Evolutionary conservation across 352 stramenopile species (phyloP), one percentile per base, ranked within the genome.

Genomic region (Globisporangium spinosum): DNA sequence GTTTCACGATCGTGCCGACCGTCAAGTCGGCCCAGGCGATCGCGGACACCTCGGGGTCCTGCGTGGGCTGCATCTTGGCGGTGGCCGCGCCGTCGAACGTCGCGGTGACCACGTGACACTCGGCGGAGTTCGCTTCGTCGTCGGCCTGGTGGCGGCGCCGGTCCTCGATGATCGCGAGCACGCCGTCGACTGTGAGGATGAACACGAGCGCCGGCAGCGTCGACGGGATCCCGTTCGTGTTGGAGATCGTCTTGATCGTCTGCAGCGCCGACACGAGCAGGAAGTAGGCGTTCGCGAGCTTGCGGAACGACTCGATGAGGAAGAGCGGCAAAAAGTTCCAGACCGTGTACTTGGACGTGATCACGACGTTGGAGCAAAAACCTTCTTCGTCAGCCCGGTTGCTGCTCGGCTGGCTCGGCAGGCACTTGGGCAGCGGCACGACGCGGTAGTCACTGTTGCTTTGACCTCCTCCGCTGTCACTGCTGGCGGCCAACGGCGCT

Each of bases 281-380:
- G 62, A 98, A 98, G 70, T 98, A 98, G 22, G 92, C 83, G 69
- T 98, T 98, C 56, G 93, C 93, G 58, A 97, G 75, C 65, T 90
- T 93, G 17, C 75, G 72, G 72, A 95, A 95, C 9, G 75, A 86
- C 69, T 98, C 90, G 70, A 92, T 74, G 56, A 98, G 78, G 51
- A 97, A 97, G 5, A 89, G 79, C 49, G 93, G 91, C 40, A 98
- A 38, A 64, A 98, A 98, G 69, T 87, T 96, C 74, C 80, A 95
- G 20, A 73, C 69, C 69, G 90, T 95, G 79, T 97, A 98, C 77
- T 97, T 97, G 72, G 89, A 95, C 56, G 93, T 98, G 64, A 91
- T 92, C 13, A 98, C 87, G 32, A 94, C 77, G 64, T 98, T 98
- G 22, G 82, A 83, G 70, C 80, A 89, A 65, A 90, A 91, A 12